Evolutionary conservation across 352 stramenopile species (phyloP).

Genomic region (Globisporangium spinosum): DNA sequence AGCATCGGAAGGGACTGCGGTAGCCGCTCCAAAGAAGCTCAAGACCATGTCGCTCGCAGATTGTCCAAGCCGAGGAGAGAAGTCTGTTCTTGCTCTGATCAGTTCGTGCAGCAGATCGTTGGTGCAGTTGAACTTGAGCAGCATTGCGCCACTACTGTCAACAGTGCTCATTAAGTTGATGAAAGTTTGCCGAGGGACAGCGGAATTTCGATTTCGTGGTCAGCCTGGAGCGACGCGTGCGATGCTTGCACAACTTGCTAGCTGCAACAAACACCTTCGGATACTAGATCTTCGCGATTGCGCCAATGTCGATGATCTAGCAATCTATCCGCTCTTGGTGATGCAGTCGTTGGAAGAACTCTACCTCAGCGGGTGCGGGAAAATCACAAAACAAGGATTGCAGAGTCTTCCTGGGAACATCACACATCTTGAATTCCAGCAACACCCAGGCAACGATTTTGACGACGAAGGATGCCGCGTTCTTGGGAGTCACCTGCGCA

Average conservation of each 20-base stretch:
- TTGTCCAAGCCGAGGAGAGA: slow-evolving; percentile 31
- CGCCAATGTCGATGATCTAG: slow-evolving; percentile 45
- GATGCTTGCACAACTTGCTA: slow-evolving; percentile 49
- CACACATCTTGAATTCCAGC: slow-evolving; percentile 33
- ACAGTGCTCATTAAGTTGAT: slow-evolving; percentile 37
- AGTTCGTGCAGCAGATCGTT: slow-evolving; percentile 30
- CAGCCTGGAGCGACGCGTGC: slow-evolving; percentile 40
- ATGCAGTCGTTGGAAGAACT: slow-evolving; percentile 55
- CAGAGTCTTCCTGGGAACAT: slow-evolving; percentile 41
- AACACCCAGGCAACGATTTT: slow-evolving; percentile 14
- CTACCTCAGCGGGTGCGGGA: slow-evolving; percentile 32
- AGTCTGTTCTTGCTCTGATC: slow-evolving; percentile 29
- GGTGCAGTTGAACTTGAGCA: slow-evolving; percentile 32
- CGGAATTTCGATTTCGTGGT: slow-evolving; percentile 28
- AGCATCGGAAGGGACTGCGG: background rate
- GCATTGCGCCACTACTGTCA: slow-evolving; percentile 23
- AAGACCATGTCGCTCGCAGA: slow-evolving; percentile 25
- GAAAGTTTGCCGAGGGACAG: slow-evolving; percentile 26
- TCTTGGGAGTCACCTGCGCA: slow-evolving; percentile 26
- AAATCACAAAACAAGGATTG: slow-evolving; percentile 36
- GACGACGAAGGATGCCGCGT: slow-evolving; percentile 29
- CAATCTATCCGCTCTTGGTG: slow-evolving; percentile 56
- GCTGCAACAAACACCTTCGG: slow-evolving; percentile 45
- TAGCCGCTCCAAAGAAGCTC: slow-evolving; percentile 22
- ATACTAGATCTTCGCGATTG: slow-evolving; percentile 61